Conservation (phyloP, 305 asterid species). For the Solanum hybrid region DNA sequence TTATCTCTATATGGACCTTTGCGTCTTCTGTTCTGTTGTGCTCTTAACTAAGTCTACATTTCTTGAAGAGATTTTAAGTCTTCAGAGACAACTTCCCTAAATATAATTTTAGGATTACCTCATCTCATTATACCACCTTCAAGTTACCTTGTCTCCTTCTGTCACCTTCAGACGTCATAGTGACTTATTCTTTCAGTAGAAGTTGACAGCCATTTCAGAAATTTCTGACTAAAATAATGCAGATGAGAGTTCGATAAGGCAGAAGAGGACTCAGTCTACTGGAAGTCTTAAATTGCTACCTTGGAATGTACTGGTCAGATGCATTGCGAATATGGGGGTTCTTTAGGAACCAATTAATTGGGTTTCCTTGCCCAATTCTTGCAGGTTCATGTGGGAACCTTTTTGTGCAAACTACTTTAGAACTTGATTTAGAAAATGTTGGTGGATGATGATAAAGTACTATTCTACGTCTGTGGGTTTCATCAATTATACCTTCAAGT, state of each 20-base stretch:
- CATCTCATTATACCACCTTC: slow-evolving; percentile 3
- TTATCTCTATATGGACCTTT: background rate
- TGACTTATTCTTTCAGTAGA: background rate
- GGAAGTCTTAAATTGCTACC: background rate
- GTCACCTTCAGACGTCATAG: background rate
- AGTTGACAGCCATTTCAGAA: background rate
- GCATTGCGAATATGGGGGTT: background rate
- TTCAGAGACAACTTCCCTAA: background rate
- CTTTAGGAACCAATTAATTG: background rate
- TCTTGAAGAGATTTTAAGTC: background rate
- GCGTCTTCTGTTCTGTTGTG: background rate
- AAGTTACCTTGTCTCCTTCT: background rate
- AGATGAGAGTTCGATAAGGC: background rate
- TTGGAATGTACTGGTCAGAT: background rate
- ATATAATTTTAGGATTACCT: background rate
- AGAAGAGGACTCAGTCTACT: background rate
- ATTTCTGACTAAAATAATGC: background rate
- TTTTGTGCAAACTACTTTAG: background rate
- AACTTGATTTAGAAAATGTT: background rate
- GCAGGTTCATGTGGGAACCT: background rate
- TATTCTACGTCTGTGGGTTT: background rate
- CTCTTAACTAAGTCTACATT: slow-evolving; percentile 6
- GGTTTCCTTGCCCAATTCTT: background rate
- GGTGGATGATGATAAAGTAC: background rate
- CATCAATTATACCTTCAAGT: background rate